Conservation (phyloP, 75 land plant genomes). For the Sequoiadendron giganteum region DNA sequence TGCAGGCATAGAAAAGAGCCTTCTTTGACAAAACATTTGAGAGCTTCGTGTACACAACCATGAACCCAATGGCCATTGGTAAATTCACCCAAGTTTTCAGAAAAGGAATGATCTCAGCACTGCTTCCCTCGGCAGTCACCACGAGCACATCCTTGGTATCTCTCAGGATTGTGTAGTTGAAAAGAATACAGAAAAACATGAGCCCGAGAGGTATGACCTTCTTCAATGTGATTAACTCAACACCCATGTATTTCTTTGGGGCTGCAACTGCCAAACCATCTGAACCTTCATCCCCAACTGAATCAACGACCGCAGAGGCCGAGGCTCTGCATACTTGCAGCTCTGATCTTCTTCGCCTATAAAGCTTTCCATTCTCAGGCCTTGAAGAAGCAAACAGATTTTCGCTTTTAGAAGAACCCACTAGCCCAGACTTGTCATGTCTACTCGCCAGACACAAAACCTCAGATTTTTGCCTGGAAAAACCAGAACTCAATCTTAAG, state of each 20-base stretch:
- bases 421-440: not conserved
- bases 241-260: constrained; percentile 64
- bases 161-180: constrained; percentile 92
- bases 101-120: constrained; percentile 99
- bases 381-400: not conserved
- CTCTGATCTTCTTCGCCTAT: not conserved
- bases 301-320: constrained; percentile 43
- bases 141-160: constrained; percentile 99
- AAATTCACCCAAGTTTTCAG: constrained; percentile 98
- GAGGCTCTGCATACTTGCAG: constrained; percentile 32
- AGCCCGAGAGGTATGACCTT: constrained; percentile 93
- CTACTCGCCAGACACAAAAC: not conserved
- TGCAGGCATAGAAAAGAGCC: constrained; percentile 88
- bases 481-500: not conserved
- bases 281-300: constrained; percentile 28
- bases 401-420: not conserved
- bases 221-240: constrained; percentile 73
- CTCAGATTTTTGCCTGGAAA: not conserved
- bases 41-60: constrained; percentile 89
- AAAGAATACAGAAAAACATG: constrained; percentile 98
- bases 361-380: not conserved
- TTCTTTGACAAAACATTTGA: constrained; percentile 86
- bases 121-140: constrained; percentile 95
- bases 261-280: constrained; percentile 21
- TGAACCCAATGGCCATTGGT: constrained; percentile 99